Percentiles rank a stretch among this genome's conserved stretches.
Conservation (phyloP, 805 yeast species). For the Lipomyces sp. region DNA sequence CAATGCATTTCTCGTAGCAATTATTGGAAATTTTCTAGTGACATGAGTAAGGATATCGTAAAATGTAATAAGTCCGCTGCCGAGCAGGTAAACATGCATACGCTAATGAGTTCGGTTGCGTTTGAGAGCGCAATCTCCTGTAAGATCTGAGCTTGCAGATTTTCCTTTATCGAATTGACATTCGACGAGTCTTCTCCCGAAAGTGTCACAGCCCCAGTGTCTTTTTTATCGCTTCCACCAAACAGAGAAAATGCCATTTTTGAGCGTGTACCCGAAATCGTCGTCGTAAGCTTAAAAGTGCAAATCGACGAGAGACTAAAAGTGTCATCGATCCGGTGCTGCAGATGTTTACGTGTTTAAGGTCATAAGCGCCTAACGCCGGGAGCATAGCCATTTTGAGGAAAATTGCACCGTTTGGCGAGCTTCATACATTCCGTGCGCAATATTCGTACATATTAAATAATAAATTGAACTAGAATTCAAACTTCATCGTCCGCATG, state of each 20-base stretch:
- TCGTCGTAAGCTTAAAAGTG: too few species aligned
- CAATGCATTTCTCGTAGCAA: slow-evolving; percentile 81
- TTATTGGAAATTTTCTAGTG: slow-evolving; percentile 75
- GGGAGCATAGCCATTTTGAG: neutral
- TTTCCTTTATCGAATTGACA: slow-evolving; percentile 57
- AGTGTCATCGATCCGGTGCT: too few species aligned
- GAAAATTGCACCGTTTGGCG: too few species aligned
- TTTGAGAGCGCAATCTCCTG: slow-evolving; percentile 90
- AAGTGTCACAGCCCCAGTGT: neutral
- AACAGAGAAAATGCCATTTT: slow-evolving; percentile 28
- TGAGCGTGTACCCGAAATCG: neutral
- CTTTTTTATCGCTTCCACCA: slow-evolving; percentile 9
- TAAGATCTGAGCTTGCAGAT: slow-evolving; percentile 70
- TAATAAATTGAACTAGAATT: too few species aligned
- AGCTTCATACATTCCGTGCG: too few species aligned
- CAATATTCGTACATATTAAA: too few species aligned
- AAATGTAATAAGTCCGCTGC: neutral
- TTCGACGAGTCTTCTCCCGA: neutral
- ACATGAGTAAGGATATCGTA: neutral
- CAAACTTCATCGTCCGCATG: too few species aligned
- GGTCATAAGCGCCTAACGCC: neutral
- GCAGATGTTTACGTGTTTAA: neutral
- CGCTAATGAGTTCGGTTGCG: slow-evolving; percentile 82
- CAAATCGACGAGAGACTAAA: too few species aligned
- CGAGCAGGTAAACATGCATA: slow-evolving; percentile 19